Conservation (phyloP, 257 asterid genomes). For the Linderniella brevidens region DNA sequence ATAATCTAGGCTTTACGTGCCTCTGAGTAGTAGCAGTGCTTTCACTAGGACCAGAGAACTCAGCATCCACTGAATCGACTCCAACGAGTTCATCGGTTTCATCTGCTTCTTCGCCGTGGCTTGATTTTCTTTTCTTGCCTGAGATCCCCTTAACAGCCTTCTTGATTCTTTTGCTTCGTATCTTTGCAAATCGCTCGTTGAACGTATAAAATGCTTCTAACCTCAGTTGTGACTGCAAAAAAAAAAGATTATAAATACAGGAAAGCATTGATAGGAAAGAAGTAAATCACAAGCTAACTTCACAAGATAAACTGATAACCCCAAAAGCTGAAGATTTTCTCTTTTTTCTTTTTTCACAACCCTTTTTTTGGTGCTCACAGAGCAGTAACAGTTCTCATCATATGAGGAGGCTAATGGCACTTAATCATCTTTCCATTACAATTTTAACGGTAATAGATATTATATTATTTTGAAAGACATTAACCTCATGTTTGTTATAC, state of each 20-base stretch:
- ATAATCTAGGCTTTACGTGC: slow-evolving; percentile 18
- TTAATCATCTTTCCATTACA: too few relatives aligned
- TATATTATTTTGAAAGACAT: neutral
- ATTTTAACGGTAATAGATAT: neutral
- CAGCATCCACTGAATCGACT: slow-evolving; percentile 13
- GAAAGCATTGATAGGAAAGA: neutral
- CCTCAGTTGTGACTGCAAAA: slow-evolving; percentile 76
- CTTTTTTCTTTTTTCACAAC: too few relatives aligned
- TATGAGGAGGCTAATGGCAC: too few relatives aligned
- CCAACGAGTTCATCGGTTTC: slow-evolving; percentile 21
- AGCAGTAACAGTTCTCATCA: too few relatives aligned
- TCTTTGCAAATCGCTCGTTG: slow-evolving; percentile 90
- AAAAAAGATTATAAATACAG: slow-evolving; percentile 12
- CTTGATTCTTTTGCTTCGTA: slow-evolving; percentile 79
- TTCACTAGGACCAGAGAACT: slow-evolving; percentile 14
- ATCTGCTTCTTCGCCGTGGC: slow-evolving; percentile 23
- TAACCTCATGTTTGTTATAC: slow-evolving; percentile 82
- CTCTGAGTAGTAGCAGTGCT: slow-evolving; percentile 9
- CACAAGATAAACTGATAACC: too few relatives aligned
- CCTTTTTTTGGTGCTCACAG: too few relatives aligned
- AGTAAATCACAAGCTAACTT: too few relatives aligned
- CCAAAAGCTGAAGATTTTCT: too few relatives aligned
- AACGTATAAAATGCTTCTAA: slow-evolving; percentile 92
- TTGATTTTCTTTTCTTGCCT: slow-evolving; percentile 28
- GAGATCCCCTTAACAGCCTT: slow-evolving; percentile 75